phyloP scores from a whole-genome alignment of 306 rosid genomes.

The Corylus americana region DNA sequence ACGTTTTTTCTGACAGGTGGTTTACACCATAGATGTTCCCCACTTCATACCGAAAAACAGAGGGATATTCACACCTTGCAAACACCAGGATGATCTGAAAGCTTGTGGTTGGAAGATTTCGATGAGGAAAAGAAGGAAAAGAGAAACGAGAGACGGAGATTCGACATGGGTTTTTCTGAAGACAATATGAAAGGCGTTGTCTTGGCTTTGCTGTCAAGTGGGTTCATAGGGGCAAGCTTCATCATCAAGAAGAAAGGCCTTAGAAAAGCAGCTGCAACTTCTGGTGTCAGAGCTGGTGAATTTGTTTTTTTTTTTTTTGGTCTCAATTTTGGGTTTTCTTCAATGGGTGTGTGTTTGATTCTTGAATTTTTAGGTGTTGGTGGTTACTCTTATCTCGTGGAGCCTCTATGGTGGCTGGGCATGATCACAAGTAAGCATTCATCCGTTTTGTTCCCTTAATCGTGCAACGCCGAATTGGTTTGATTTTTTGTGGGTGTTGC shows the following conservation, averaged over 20 bases:
- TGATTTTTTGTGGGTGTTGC: slow-evolving; percentile 9
- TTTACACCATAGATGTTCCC: slow-evolving; percentile 26
- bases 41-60: slow-evolving; percentile 1
- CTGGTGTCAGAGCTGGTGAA: slow-evolving; percentile 79
- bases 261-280: slow-evolving; percentile 71
- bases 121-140: slow-evolving; percentile 46
- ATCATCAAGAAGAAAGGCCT: slow-evolving; percentile 88
- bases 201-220: slow-evolving; percentile 77
- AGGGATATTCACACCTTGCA: slow-evolving; percentile 19
- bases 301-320: neutral
- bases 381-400: slow-evolving; percentile 80
- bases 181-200: slow-evolving; percentile 69
- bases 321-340: neutral
- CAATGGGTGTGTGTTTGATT: slow-evolving; percentile 19
- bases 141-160: slow-evolving; percentile 25
- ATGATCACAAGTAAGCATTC: slow-evolving; percentile 67
- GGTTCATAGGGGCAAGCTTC: slow-evolving; percentile 81
- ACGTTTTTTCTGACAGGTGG: neutral
- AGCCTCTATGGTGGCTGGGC: slow-evolving; percentile 94
- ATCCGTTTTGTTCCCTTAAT: neutral
- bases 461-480: neutral
- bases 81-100: slow-evolving; percentile 39
- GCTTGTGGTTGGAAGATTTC: slow-evolving; percentile 37
- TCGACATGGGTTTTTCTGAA: slow-evolving; percentile 46
- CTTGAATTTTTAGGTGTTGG: slow-evolving; percentile 62